A percentile compares a stretch with the other conserved stretches of the same genome.
Conservation (phyloP, 2,329 filamentous ascomycete genomes). For the Emmonsiellopsis sp. region DNA sequence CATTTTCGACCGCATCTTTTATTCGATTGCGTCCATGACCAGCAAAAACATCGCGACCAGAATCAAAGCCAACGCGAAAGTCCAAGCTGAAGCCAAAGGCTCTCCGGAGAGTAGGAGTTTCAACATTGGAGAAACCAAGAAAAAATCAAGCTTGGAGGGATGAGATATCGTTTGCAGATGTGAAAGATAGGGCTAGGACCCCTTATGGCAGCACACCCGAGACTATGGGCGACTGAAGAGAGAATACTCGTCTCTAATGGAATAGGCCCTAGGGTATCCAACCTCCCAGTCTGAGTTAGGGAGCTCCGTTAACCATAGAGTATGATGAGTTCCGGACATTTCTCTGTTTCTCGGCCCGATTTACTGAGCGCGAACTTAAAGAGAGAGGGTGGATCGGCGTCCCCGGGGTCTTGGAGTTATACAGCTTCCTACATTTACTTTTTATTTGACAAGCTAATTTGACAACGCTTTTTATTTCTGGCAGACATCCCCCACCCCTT, state of each 20-base stretch:
- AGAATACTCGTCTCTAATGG: not conserved
- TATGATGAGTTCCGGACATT: no score
- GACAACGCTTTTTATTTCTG: no score
- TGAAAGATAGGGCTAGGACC: not conserved
- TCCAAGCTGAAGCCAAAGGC: not conserved
- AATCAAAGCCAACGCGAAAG: not conserved
- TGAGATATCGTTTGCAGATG: not conserved
- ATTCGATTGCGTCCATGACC: not conserved
- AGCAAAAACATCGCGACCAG: not conserved
- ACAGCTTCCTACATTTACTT: no score
- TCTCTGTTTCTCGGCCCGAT: no score
- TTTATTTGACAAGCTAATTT: no score
- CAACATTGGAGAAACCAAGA: not conserved
- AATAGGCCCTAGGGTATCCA: not conserved
- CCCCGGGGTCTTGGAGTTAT: no score
- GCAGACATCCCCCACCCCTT: no score
- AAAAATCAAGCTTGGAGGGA: not conserved
- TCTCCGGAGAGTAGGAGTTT: not conserved
- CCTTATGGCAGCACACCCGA: not conserved
- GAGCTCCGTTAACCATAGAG: no score
- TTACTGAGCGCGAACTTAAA: no score
- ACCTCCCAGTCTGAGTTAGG: not conserved
- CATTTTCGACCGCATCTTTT: not conserved
- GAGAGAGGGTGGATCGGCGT: no score
- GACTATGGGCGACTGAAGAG: not conserved